Conservation (phyloP, 2,329 filamentous ascomycete genomes). For the Trichoderma sp. region DNA sequence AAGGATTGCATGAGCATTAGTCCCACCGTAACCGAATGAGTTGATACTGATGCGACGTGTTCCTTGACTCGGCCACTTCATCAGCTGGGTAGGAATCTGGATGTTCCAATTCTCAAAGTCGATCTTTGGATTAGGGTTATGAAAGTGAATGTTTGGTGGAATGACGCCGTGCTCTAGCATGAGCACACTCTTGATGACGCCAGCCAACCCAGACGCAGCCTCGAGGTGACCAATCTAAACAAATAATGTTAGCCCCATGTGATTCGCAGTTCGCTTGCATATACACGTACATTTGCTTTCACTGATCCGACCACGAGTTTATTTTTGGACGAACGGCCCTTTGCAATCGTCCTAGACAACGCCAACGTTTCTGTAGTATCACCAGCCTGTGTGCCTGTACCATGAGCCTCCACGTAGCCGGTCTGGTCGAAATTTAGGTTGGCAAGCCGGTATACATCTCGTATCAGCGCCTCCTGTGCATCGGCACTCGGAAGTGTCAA, state of each 20-base stretch:
- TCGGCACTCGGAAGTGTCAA: conserved; percentile 40
- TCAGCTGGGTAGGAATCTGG: background rate
- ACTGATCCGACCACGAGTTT: background rate
- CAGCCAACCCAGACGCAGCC: background rate
- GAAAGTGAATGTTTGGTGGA: background rate
- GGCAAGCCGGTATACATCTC: background rate
- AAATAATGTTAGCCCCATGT: background rate
- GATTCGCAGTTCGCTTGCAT: background rate
- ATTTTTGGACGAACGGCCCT: background rate
- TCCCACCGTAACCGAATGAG: background rate
- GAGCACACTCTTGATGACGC: background rate
- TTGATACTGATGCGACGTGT: background rate
- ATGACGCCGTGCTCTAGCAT: background rate
- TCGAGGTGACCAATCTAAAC: background rate
- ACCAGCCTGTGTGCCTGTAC: background rate
- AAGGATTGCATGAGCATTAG: background rate
- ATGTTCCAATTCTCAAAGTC: background rate
- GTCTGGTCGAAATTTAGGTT: background rate
- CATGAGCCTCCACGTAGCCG: background rate
- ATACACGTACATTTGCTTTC: background rate
- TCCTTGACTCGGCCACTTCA: background rate
- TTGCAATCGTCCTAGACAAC: background rate
- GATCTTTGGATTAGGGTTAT: background rate
- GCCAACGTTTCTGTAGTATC: background rate
- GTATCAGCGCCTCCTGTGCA: conserved; percentile 31